Evolutionary conservation across 129 eudicot genomes (phyloP), one percentile per base, ranked within the genome.

Genomic region (Logfia minima): DNA sequence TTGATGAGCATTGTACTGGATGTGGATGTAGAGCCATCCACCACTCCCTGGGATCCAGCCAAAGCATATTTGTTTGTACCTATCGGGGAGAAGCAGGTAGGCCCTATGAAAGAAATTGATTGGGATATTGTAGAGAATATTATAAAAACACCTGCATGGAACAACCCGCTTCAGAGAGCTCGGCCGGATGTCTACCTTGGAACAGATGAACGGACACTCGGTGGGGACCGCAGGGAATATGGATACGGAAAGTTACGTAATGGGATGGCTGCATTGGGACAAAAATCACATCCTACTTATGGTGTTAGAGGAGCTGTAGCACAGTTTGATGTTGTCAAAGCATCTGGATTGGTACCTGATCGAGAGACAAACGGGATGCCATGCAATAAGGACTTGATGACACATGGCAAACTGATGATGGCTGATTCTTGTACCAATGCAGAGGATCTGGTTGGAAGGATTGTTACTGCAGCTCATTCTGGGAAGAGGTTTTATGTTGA

Each of bases 231-330:
- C 61, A 86, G 96, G 80, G 99, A 94, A 69, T 94, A 94, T 75
- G 99, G 99, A 60, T 94, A 89, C 81, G 97, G 96, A 7, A 94
- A 94, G 72, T 75, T 94, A 69, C 93, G 99, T 17, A 78, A 92
- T 29, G 90, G 96, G 56, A 84, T 90, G 92, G 87, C 91, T 89
- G 86, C 96, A n/a, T 82, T 87, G 60, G 97, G 96, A 35, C 91
- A 89, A 77, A 94, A 89, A 75, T 52, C 81, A 28, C 99, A 94
- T 84, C 99, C 99, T 51, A 94, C 99, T 41, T 94, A 94, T 75
- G 99, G 99, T 53, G 88, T 89, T 73, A 88, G 99, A 85, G 99
- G 99, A 80, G 99, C 99, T 61, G 89, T 94, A 48, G 99, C 99
- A 22, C 94, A 89, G 71, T 94, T 81, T 85, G 97, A 94, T 82